Percentiles rank a stretch among this genome's conserved stretches.
These are phyloP conservation scores for Hebeloma cylindrosporum DNA, from an alignment of 768 basidiomycete species.

Conservation along the genomic window DNA sequence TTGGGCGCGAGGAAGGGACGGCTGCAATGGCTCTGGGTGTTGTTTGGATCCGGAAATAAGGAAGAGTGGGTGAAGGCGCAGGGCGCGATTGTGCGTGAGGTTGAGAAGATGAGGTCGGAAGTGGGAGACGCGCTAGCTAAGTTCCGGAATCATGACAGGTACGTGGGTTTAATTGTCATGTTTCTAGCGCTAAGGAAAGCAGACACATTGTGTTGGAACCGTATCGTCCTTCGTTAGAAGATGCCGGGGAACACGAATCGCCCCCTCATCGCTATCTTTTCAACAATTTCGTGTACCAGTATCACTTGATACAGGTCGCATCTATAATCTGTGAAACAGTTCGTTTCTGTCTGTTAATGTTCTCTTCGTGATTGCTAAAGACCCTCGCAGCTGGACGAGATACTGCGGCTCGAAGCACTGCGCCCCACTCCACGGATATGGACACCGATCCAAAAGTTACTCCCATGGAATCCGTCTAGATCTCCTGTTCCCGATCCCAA, in stretches of 20 bases:
- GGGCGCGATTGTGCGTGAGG: slow-evolving; percentile 32
- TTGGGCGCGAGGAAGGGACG: too few relatives aligned
- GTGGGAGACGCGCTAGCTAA: slow-evolving; percentile 38
- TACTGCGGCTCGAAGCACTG: slow-evolving; percentile 55
- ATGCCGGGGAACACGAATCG: slow-evolving; percentile 39
- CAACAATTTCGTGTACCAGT: slow-evolving; percentile 73
- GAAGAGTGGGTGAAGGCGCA: too few relatives aligned
- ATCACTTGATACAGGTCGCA: slow-evolving; percentile 44
- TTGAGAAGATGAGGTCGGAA: slow-evolving; percentile 36
- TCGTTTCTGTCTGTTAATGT: too few relatives aligned
- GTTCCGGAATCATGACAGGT: slow-evolving; percentile 58
- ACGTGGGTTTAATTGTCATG: slow-evolving; percentile 8
- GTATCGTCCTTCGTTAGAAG: too few relatives aligned
- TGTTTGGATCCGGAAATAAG: too few relatives aligned
- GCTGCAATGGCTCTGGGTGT: too few relatives aligned
- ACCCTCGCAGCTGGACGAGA: slow-evolving; percentile 52
- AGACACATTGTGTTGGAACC: too few relatives aligned
- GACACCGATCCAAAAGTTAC: slow-evolving; percentile 50
- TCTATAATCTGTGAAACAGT: slow-evolving; percentile 43
- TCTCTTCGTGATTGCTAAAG: too few relatives aligned
- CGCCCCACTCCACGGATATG: slow-evolving; percentile 47
- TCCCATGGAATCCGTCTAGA: slow-evolving; percentile 46
- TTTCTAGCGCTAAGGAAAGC: too few relatives aligned
- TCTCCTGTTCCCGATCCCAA: slow-evolving; percentile 41
- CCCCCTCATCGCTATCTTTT: slow-evolving; percentile 63